Percentiles rank a stretch among this genome's conserved stretches.
These are phyloP conservation scores for Cucurbita argyrosperma DNA, from an alignment of 306 rosid genomes.

Conservation along the genomic window DNA sequence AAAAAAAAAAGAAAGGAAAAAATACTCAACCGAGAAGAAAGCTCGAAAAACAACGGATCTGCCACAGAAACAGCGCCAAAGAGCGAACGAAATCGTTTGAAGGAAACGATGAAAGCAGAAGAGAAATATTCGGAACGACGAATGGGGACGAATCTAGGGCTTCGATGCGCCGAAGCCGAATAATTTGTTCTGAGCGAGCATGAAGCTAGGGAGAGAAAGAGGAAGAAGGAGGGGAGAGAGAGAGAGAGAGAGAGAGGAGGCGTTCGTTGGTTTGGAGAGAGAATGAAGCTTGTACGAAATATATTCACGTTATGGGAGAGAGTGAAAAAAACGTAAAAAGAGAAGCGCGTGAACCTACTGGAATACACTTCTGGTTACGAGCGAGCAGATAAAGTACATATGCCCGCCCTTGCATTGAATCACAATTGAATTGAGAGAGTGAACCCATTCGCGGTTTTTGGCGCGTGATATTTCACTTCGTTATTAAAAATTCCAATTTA, in stretches of 20 bases:
- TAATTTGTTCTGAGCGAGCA: slow-evolving; percentile 22
- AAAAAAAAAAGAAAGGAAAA: not conserved
- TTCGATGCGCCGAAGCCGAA: slow-evolving; percentile 21
- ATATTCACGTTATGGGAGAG: slow-evolving; percentile 4
- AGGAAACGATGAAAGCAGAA: slow-evolving; percentile 6
- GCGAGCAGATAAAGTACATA: not conserved
- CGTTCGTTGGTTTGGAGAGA: no score
- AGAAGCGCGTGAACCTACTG: not conserved
- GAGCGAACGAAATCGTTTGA: not conserved
- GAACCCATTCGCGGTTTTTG: not conserved
- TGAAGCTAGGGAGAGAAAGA: slow-evolving; percentile 21
- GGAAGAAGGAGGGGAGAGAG: not conserved
- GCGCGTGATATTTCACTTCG: not conserved
- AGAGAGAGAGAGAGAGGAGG: not conserved
- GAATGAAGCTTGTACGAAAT: not conserved
- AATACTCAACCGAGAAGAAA: not conserved
- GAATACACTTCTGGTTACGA: not conserved
- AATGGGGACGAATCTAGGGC: slow-evolving; percentile 53
- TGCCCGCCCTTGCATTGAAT: not conserved
- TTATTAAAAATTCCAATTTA: not conserved
- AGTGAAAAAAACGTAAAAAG: not conserved
- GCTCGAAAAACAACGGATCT: slow-evolving; percentile 43
- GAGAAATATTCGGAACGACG: slow-evolving; percentile 21
- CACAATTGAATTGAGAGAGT: not conserved
- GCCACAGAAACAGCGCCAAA: slow-evolving; percentile 9